phyloP scores from a whole-genome alignment of 805 yeast genomes.

The Brettanomyces naardenensis region DNA sequence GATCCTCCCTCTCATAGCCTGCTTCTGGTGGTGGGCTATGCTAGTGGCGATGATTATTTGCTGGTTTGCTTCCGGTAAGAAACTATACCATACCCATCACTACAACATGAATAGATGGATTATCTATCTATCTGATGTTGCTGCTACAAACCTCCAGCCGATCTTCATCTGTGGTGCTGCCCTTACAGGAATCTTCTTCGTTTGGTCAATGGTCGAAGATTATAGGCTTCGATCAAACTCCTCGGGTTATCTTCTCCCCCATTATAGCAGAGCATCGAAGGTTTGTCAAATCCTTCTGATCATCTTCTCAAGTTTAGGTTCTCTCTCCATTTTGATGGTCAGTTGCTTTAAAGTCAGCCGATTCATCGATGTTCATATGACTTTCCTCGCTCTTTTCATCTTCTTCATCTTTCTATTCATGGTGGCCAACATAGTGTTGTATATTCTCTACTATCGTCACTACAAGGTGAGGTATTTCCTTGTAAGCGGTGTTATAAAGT shows the following conservation, averaged over 20 bases:
- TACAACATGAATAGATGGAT: conserved; percentile 27
- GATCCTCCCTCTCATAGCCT: conserved; percentile 54
- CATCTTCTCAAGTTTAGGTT: conserved; percentile 28
- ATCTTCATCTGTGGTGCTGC: conserved; percentile 74
- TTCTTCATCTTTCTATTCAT: conserved; percentile 51
- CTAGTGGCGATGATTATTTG: conserved; percentile 65
- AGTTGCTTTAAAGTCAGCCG: conserved; percentile 60
- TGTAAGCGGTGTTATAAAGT: conserved; percentile 45
- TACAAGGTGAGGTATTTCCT: conserved; percentile 22
- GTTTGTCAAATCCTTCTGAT: conserved; percentile 19
- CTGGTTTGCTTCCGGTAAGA: conserved; percentile 80
- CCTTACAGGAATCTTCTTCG: conserved; percentile 68
- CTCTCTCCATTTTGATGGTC: conserved; percentile 66
- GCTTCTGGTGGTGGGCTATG: conserved; percentile 87
- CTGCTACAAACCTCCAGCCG: conserved; percentile 82
- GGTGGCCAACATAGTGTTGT: conserved; percentile 36
- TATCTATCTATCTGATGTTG: conserved; percentile 78
- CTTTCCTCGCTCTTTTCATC: conserved; percentile 71
- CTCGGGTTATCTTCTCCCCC: conserved; percentile 41
- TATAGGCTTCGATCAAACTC: conserved; percentile 49
- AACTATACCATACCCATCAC: conserved; percentile 52
- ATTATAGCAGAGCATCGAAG: conserved; percentile 19
- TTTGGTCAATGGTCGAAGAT: conserved; percentile 56
- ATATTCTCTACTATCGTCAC: conserved; percentile 19
- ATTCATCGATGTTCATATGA: conserved; percentile 48